Evolutionary conservation across 495 filamentous ascomycete species (phyloP).

Genomic region (Lindgomyces ingoldianus): DNA sequence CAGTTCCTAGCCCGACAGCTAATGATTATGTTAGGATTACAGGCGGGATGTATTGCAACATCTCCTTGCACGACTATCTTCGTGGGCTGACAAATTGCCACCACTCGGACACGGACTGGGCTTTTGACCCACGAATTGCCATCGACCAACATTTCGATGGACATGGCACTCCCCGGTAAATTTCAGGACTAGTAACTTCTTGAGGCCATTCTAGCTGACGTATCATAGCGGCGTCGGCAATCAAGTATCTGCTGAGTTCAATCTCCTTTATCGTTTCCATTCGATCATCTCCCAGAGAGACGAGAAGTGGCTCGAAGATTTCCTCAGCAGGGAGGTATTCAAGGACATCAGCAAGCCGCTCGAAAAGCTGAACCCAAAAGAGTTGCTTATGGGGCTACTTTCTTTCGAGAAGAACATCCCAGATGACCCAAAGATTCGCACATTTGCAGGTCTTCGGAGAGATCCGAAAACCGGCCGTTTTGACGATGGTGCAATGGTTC

Average conservation of each 20-base stretch:
- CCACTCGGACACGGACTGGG: too few species aligned
- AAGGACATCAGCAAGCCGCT: neutral
- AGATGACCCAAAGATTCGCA: too few species aligned
- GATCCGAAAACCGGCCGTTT: slow-evolving; percentile 6
- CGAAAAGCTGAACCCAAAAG: too few species aligned
- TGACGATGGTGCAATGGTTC: slow-evolving; percentile 28
- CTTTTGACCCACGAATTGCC: too few species aligned
- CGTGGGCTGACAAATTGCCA: neutral
- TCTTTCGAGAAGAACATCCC: too few species aligned
- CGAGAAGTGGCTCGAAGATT: neutral
- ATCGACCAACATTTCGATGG: too few species aligned
- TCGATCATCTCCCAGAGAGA: neutral
- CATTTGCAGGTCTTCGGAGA: neutral
- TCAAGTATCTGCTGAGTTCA: slow-evolving; percentile 20
- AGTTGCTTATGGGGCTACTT: too few species aligned
- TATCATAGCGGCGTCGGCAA: slow-evolving; percentile 14
- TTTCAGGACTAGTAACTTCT: too few species aligned
- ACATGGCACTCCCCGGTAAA: too few species aligned
- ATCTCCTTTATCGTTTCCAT: slow-evolving; percentile 22
- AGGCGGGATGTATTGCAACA: neutral
- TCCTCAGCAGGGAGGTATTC: neutral
- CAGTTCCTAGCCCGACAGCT: too few species aligned
- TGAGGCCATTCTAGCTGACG: too few species aligned
- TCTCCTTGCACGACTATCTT: neutral
- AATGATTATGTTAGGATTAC: too few species aligned